Evolutionary conservation across 345 rosid genomes (phyloP), one percentile per base, ranked within the genome.

Genomic region (Syzygium oleosum): DNA sequence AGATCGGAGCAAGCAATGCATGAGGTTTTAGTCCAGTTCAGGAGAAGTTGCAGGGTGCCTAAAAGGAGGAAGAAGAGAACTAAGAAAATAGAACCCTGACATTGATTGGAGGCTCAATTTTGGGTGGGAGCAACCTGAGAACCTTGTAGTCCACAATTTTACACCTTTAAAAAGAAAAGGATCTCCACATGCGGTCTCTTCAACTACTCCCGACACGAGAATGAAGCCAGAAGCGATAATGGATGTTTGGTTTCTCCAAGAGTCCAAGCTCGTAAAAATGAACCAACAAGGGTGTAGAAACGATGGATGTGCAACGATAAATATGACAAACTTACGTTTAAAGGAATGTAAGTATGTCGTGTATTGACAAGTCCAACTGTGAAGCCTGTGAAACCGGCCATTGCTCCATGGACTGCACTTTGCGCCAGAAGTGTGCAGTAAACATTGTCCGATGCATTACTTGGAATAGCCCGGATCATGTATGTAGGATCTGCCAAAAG

Each of bases 321-420:
- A 34, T 73, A 49, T 19, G 49, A 73, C 49, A 73, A 73, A 92
- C 93, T 84, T 91, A 95, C 96, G 84, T 90, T 88, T 84, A 94
- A 92, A 87, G 98, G 99, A 91, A 96, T 93, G 94, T 93, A 96
- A 85, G 98, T 88, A 51, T 96, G 99, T 88, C 96, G 91, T n/a
- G 96, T 93, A 87, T 96, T 96, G 85, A 95, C 97, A 87, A 89
- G 95, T 87, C 99, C 98, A 86, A 91, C 92, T 52, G 95, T 92
- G 90, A 95, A 97, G 90, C 99, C 99, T 3, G 99, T 93, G 86
- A 92, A 95, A 51, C 99, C 99, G 4, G 99, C 97, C 99, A 97
- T 95, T 85, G 97, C 97, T 90, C 99, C 97, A 84, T 97, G 98
- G 88, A 97, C 94, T 51, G 97, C 93, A 88, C 97, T 93, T 34